Conservation (phyloP, 2,329 filamentous ascomycete genomes). For the Zymoseptoria pseudotritici region DNA sequence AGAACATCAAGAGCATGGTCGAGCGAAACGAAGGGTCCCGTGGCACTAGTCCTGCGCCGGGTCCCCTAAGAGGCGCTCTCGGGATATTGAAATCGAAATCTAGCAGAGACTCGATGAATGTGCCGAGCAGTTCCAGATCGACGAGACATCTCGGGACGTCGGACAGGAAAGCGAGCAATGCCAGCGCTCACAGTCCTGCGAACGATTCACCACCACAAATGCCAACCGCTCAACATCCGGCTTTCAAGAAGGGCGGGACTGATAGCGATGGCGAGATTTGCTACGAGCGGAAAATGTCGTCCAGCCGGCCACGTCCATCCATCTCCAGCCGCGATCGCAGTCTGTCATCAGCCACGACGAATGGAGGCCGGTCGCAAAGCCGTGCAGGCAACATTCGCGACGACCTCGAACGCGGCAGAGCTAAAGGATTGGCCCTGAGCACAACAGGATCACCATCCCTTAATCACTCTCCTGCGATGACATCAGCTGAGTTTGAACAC, state of each 20-base stretch:
- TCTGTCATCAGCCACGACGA: constrained; percentile 49
- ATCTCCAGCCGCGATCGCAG: constrained; percentile 33
- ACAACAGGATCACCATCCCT: constrained; percentile 17
- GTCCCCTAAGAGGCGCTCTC: constrained; percentile 47
- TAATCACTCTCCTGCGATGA: constrained; percentile 14
- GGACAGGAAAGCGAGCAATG: constrained; percentile 36
- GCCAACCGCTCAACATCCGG: constrained; percentile 17
- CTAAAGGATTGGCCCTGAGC: constrained; percentile 36
- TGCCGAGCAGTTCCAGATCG: constrained; percentile 32
- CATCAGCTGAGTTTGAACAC: neutral
- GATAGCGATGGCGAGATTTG: constrained; percentile 26
- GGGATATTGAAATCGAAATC: constrained; percentile 59
- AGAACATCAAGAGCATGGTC: constrained; percentile 58
- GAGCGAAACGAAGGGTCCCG: constrained; percentile 49
- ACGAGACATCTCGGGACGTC: constrained; percentile 56
- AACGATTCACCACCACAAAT: constrained; percentile 17
- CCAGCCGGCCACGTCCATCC: constrained; percentile 6
- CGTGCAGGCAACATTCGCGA: constrained; percentile 44
- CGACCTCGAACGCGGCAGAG: constrained; percentile 45
- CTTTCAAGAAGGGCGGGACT: constrained; percentile 15
- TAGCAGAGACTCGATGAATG: constrained; percentile 58
- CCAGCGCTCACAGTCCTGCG: constrained; percentile 21
- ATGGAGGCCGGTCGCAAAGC: constrained; percentile 45
- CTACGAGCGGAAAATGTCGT: constrained; percentile 13
- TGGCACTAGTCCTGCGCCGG: constrained; percentile 26